Base-by-base conservation (phyloP, 2,329 filamentous ascomycete species). In the Emydomyces testavorans region DNA sequence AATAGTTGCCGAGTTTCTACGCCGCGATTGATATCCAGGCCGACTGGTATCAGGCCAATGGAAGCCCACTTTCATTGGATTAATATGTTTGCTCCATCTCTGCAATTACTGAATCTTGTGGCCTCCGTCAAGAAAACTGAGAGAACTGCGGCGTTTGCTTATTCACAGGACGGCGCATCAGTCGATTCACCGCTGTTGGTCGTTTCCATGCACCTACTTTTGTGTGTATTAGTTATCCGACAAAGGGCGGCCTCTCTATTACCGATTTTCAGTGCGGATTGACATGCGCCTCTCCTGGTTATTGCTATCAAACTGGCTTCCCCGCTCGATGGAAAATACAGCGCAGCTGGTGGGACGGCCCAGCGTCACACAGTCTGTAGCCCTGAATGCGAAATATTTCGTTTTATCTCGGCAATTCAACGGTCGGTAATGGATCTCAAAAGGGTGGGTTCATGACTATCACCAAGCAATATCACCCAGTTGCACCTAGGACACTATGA, bases 311-410 rank as follows among this genome's bases (percentile, higher is more conserved):
- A 29, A 16, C 23, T 11, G 11, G 13, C 21, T 45, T 37, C 45
- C 36, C 36, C 45, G 36, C 45, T 24, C 21, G 45, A 40, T 47
- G 24, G 43, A 46, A 28, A 28, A 20, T 23, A n/a, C 32, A 38
- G 28, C 31, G 26, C 23, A 16, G 43, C 10, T 46, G 38, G 43
- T 46, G 23, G 15, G 15, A 46, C 43, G 16, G 21, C 29, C 4
- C 15, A 8, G 13, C 13, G 45, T 47, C 28, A 18, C 16, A 47
- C 35, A 39, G 35, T 39, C 35, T 21, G 42, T 24, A 36, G 32
- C 21, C 31, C 15, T 38, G 28, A 34, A 6, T 23, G 24, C 35
- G 31, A 36, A 20, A 15, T 21, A 38, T 21, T 15, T 38, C 16
- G 11, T 2, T 40, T 34, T 10, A 21, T 4, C 15, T 45, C 42